Evolutionary conservation across 306 rosid species (phyloP), one percentile per base, ranked within the genome.

Genomic region (Quercus engelmannii): DNA sequence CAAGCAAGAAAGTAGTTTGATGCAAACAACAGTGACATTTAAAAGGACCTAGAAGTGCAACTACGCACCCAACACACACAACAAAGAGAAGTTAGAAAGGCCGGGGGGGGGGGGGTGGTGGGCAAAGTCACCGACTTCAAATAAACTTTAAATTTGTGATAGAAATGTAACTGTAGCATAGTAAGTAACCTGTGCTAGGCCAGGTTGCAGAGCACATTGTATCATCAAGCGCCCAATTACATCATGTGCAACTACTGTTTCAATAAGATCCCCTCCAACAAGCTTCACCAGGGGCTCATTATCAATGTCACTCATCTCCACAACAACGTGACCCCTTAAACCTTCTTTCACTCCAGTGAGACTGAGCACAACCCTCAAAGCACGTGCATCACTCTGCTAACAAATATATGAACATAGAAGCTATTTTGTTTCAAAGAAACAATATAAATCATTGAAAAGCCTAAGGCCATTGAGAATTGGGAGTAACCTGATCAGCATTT

Each of bases 211-310:
- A 86, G 99, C 99, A 80, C 99, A 94, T 82, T 94, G 97, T 86
- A 94, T 94, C 99, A 94, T 94, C 80, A 94, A 84, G 75, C 99
- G 97, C 59, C 99, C 99, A 86, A 94, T 94, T 77, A 94, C 99
- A 85, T 94, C 99, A 86, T 94, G 99, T 52, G 99, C 99, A 74
- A 94, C 99, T 80, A 94, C 99, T 31, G 99, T 92, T 92, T 94
- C 97, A 85, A 89, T 91, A 78, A 92, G 95, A 75, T 87, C 97
- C 76, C 97, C 99, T 31, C 99, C 99, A 58, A 94, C 99, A 80
- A 92, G 97, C 92, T 94, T 92, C 78, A 94, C 99, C 43, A 94
- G 84, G 69, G 97, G 99, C 83, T 94, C 99, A 41, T 94, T 94
- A 83, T 94, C 99, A 70, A 94, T 92, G 87, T 94, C 99, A 71